Evolutionary conservation across 176 grass and related monocot genomes (phyloP).

Genomic region (Ensete glaucum): DNA sequence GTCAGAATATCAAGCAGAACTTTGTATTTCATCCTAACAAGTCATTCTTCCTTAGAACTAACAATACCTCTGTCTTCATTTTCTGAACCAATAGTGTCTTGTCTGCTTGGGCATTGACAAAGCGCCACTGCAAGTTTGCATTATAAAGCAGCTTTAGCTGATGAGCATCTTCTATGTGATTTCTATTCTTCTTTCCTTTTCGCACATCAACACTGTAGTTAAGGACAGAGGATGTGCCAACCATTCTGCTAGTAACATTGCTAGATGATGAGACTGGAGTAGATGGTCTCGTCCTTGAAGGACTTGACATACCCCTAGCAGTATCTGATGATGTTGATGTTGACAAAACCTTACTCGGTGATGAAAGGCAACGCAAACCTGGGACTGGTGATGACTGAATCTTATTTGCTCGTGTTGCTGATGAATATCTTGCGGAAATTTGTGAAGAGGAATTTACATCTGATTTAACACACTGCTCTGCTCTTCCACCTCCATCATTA

Average conservation of each 20-base stretch:
- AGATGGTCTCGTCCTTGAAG: conserved; percentile 44
- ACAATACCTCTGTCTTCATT: conserved; percentile 66
- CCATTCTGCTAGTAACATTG: conserved; percentile 30
- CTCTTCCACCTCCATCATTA: conserved; percentile 37
- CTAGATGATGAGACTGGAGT: conserved; percentile 69
- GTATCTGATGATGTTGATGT: not conserved
- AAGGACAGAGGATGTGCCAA: conserved; percentile 45
- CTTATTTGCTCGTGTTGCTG: not conserved
- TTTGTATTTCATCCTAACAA: not conserved
- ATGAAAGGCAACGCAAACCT: conserved; percentile 1
- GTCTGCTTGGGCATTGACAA: conserved; percentile 75
- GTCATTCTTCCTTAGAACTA: too few relatives aligned
- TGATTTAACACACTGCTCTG: conserved; percentile 36
- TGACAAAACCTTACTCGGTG: conserved; percentile 3
- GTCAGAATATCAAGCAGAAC: not conserved
- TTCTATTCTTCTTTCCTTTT: conserved; percentile 65
- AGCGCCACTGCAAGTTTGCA: conserved; percentile 74
- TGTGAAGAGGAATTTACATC: conserved; percentile 38
- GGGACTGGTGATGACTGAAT: conserved; percentile 2
- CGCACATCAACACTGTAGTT: conserved; percentile 57
- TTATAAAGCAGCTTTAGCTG: conserved; percentile 73
- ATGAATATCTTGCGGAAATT: conserved; percentile 4
- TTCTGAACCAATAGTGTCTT: conserved; percentile 67
- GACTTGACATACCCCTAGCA: conserved; percentile 3
- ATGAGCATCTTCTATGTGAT: conserved; percentile 78